Percentiles rank a stretch among this genome's conserved stretches.
phyloP scores from a whole-genome alignment of 75 land plant genomes.

The Chamaecyparis obtusa region DNA sequence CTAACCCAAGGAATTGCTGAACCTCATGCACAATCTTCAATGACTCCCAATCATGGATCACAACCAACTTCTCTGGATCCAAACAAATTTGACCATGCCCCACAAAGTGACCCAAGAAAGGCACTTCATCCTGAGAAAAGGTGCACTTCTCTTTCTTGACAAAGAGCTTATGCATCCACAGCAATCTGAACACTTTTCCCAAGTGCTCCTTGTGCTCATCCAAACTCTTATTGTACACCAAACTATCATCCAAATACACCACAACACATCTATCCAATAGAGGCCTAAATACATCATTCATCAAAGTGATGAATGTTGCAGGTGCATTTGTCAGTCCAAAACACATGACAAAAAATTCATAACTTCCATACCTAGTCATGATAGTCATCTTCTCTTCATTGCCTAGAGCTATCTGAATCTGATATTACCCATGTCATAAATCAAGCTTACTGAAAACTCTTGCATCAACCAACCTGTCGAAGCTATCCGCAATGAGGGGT shows the following conservation, averaged over 20 bases:
- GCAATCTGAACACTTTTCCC: background rate
- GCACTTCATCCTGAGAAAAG: conserved; percentile 12
- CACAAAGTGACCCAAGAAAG: conserved; percentile 15
- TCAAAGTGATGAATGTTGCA: conserved; percentile 17
- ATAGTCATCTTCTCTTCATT: too few species aligned
- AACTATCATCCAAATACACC: conserved; percentile 35
- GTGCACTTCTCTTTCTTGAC: conserved; percentile 20
- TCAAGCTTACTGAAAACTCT: too few species aligned
- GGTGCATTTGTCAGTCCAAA: conserved; percentile 37
- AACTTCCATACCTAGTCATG: conserved; percentile 22
- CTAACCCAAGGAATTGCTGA: too few species aligned
- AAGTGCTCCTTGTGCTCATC: conserved; percentile 36
- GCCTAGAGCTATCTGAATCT: too few species aligned
- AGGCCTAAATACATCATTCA: background rate
- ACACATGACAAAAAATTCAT: conserved; percentile 29
- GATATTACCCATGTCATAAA: too few species aligned
- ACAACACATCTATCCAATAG: conserved; percentile 32
- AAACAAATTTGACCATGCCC: background rate
- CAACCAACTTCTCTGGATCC: too few species aligned
- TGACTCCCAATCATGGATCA: too few species aligned
- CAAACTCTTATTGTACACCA: conserved; percentile 14
- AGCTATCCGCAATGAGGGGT: too few species aligned
- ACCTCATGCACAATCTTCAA: too few species aligned
- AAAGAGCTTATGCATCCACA: conserved; percentile 16
- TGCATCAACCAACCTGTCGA: too few species aligned